A percentile compares a stretch with the other conserved stretches of the same genome.
Evolutionary conservation across 169 alveolate species (phyloP).

Genomic region (Eimeria falciformis): DNA sequence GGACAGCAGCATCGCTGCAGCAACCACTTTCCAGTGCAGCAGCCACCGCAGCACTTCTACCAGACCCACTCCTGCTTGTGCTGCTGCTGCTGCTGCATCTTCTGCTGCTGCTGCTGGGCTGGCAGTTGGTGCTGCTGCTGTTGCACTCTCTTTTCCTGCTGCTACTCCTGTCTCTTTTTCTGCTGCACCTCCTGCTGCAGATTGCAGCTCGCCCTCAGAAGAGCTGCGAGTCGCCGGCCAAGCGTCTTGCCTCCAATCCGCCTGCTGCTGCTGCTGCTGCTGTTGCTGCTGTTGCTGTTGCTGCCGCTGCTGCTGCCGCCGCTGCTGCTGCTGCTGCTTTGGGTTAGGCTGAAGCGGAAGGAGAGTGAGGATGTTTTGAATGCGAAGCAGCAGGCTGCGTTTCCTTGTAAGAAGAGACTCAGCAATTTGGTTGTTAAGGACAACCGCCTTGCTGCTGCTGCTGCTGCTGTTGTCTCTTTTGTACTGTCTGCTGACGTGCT

Average conservation of each 20-base stretch:
- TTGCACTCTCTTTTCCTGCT: background rate
- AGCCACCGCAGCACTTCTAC: background rate
- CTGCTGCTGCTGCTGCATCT: background rate
- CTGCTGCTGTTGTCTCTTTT: background rate
- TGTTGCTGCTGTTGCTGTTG: background rate
- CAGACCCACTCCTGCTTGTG: background rate
- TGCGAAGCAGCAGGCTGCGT: background rate
- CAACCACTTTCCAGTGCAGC: conserved; percentile 7
- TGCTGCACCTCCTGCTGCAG: background rate
- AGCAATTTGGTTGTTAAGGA: background rate
- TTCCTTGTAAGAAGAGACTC: conserved; percentile 1
- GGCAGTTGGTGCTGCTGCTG: background rate
- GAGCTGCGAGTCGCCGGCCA: background rate
- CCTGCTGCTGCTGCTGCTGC: background rate
- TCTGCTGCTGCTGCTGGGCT: background rate
- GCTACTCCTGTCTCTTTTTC: background rate
- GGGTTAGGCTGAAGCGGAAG: background rate
- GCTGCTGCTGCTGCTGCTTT: background rate
- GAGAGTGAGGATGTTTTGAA: background rate
- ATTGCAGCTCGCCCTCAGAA: background rate
- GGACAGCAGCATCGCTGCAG: background rate
- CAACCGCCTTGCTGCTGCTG: background rate
- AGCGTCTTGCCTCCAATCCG: background rate
- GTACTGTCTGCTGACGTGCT: background rate
- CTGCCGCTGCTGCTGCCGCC: background rate